phyloP scores from a whole-genome alignment of 2,329 filamentous ascomycete species.

The Tricladium varicosporioides region DNA sequence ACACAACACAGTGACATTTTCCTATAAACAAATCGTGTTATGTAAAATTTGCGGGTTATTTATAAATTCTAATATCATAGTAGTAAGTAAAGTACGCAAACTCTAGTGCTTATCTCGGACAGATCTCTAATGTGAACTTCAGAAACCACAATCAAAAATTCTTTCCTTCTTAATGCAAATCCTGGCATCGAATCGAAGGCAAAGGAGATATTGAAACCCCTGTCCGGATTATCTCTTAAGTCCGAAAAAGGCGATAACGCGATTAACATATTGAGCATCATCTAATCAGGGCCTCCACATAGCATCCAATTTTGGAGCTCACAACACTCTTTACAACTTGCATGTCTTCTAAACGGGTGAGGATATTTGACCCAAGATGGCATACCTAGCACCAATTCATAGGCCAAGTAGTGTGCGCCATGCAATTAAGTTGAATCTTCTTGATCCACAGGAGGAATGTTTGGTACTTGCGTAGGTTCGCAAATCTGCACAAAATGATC shows the following conservation, averaged over 20 bases:
- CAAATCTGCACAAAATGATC: background rate
- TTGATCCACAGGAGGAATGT: conserved; percentile 73
- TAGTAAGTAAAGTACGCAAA: no score
- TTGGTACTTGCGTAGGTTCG: conserved; percentile 78
- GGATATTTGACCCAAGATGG: conserved; percentile 55
- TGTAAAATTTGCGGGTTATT: no score
- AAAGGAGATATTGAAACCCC: no score
- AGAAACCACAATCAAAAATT: no score
- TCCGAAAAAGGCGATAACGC: background rate
- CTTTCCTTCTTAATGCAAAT: no score
- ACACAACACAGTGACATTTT: no score
- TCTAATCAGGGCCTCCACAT: background rate
- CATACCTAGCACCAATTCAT: conserved; percentile 93
- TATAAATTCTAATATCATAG: no score
- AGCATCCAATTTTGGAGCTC: background rate
- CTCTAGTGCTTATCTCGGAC: no score
- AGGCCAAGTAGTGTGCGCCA: conserved; percentile 87
- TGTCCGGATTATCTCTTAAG: background rate
- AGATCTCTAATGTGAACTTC: no score
- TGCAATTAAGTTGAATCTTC: conserved; percentile 76
- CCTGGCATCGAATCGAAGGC: no score
- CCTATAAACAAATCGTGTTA: no score
- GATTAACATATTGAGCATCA: background rate
- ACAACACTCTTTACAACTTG: background rate
- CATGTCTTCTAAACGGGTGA: background rate